Evolutionary conservation across 768 basidiomycete species (phyloP), one percentile per base, ranked within the genome.

Genomic region (Macrolepiota albuminosa): DNA sequence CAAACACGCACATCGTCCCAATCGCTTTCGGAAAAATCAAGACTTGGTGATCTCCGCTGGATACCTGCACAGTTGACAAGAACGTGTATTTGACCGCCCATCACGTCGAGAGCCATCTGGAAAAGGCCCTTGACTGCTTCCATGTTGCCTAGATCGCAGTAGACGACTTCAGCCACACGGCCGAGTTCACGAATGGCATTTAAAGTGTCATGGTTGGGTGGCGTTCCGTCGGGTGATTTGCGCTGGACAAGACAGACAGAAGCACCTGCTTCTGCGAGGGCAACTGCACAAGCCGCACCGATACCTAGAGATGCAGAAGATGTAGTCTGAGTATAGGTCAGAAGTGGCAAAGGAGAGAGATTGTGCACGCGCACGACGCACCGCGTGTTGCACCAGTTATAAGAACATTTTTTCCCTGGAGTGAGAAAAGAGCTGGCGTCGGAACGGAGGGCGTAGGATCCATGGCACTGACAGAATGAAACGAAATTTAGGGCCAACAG

Each of bases 321-420:
- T 33, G 29, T 54, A 49, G n/a, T 46, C 52, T 40, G 29, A 24
- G 49, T 29, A 42, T 31, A 9, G 52, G 54, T 56, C 60, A 50
- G 51, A 36, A 53, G 60, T 54, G 40, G 54, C 18, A 36, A 36
- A 36, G 34, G 31, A 46, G 37, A 57, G 52, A 51, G 52, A 60
- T 64, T 56, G 45, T n/a, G 42, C 42, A 43, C 42, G 46, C 48
- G 50, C 45, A 31, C 39, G 34, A 59, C 61, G 51, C 71, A 88
- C 89, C 91, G 72, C 91, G 79, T 26, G 88, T 85, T 36, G 86
- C 88, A 61, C 91, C 91, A 42, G 92, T 93, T 68, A 94, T 82
- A 73, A 93, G 85, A 39, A 82, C 89, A 59, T 82, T 87, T 68
- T 85, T 78, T 59, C 84, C 84, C 3, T 73, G 69, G 67, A 94